A percentile compares a stretch with the other conserved stretches of the same genome.
Conservation (phyloP, 225 moss, liverwort and hornwort genomes). For the Neckera pumila region DNA sequence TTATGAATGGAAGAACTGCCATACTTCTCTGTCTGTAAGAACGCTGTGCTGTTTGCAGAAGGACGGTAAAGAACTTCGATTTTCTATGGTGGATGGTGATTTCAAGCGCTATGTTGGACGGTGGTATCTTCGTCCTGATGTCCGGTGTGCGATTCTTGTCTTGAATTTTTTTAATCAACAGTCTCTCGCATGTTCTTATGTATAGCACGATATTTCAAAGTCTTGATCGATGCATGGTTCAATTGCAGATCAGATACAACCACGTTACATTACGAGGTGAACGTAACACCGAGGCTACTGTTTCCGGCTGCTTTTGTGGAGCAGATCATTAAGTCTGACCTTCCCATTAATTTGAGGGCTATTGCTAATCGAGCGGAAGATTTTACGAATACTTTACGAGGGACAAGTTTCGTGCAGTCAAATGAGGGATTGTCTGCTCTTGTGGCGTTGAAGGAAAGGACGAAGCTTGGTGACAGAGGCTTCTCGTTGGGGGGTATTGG, state of each 20-base stretch:
- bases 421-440: slow-evolving; percentile 12
- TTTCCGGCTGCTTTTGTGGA: slow-evolving; percentile 92
- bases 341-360: slow-evolving; percentile 74
- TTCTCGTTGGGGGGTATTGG: slow-evolving; percentile 33
- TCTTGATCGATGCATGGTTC: not conserved
- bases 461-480: slow-evolving; percentile 34
- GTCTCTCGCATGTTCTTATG: not conserved
- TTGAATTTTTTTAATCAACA: not conserved
- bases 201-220: not conserved
- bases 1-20: not conserved
- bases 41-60: slow-evolving; percentile 21
- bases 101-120: slow-evolving; percentile 85
- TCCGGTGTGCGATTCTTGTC: slow-evolving; percentile 30
- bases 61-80: slow-evolving; percentile 87
- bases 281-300: slow-evolving; percentile 75
- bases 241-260: slow-evolving; percentile 52
- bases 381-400: slow-evolving; percentile 1
- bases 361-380: slow-evolving; percentile 82
- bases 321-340: slow-evolving; percentile 71
- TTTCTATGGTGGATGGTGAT: slow-evolving; percentile 95
- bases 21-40: not conserved
- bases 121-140: slow-evolving; percentile 84
- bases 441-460: slow-evolving; percentile 20
- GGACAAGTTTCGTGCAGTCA: not conserved
- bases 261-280: slow-evolving; percentile 75